Percentiles rank a stretch among this genome's conserved stretches.
Conservation (phyloP, 2,329 filamentous ascomycete species). For the Alternaria sp. region DNA sequence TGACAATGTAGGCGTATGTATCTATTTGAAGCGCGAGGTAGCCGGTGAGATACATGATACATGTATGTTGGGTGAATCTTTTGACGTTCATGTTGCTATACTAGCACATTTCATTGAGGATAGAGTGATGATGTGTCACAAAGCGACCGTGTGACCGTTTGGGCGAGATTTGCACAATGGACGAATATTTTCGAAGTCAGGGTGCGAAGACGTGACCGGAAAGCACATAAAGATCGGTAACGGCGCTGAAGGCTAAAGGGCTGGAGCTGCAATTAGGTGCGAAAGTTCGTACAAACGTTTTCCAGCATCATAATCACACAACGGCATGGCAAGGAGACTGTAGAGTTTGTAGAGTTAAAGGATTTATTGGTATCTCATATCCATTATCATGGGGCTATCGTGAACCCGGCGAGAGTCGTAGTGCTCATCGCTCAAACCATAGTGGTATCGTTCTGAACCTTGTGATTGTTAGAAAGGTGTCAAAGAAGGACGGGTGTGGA, state of each 20-base stretch:
- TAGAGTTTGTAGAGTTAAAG: conserved; percentile 13
- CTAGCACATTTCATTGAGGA: neutral
- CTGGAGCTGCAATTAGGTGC: neutral
- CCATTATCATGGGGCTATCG: conserved; percentile 27
- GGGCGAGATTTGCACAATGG: too few relatives aligned
- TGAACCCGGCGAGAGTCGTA: conserved; percentile 24
- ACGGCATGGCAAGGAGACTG: neutral
- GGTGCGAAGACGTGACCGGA: too few relatives aligned
- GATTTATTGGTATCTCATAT: conserved; percentile 38
- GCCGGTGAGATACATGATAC: neutral
- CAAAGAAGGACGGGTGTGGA: neutral
- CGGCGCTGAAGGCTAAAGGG: neutral
- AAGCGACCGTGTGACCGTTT: neutral
- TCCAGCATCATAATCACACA: neutral
- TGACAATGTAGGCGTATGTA: too few relatives aligned
- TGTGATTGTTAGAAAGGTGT: neutral
- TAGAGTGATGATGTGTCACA: neutral
- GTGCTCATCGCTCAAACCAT: conserved; percentile 24
- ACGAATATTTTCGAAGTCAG: too few relatives aligned
- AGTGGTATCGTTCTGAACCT: conserved; percentile 23
- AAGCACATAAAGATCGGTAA: neutral
- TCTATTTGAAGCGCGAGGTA: too few relatives aligned
- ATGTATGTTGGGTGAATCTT: neutral
- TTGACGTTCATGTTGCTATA: neutral
- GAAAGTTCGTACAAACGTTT: neutral